Percentiles rank a stretch among this genome's conserved stretches.
phyloP scores from a whole-genome alignment of 305 asterid species.

The Euphrasia arctica region DNA sequence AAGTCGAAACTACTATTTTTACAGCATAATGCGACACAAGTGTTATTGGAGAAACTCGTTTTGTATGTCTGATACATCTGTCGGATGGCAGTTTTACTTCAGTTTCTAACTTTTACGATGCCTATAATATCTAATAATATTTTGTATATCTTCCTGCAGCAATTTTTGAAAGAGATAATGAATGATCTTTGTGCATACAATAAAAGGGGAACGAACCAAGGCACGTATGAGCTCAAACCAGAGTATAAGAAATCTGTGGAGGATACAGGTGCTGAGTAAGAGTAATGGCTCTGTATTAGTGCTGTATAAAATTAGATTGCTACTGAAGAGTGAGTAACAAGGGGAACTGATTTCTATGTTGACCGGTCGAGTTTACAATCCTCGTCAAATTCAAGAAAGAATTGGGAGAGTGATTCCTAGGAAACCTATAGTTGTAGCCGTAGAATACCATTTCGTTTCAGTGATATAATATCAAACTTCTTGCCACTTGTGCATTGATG shows the following conservation, averaged over 20 bases:
- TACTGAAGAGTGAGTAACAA: slow-evolving; percentile 18
- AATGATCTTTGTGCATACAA: slow-evolving; percentile 75
- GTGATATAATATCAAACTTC: background rate
- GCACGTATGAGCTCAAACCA: slow-evolving; percentile 72
- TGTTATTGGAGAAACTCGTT: background rate
- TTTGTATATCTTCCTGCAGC: slow-evolving; percentile 40
- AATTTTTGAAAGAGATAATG: slow-evolving; percentile 67
- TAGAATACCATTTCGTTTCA: background rate
- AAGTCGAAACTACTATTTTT: background rate
- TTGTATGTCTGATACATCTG: slow-evolving; percentile 1
- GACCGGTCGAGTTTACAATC: background rate
- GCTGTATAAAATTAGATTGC: slow-evolving; percentile 25
- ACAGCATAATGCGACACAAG: too few relatives aligned
- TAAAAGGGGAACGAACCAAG: slow-evolving; percentile 72
- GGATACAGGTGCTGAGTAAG: slow-evolving; percentile 60
- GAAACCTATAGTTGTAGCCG: slow-evolving; percentile 7
- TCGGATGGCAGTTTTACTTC: background rate
- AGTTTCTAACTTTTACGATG: background rate
- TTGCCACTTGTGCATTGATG: background rate
- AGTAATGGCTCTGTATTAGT: slow-evolving; percentile 29
- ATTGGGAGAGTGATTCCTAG: background rate
- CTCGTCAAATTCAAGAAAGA: background rate
- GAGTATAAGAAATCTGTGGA: slow-evolving; percentile 68
- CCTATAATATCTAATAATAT: background rate
- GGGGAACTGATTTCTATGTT: background rate